phyloP scores from a whole-genome alignment of 805 yeast genomes.

The Candida nemodendra region DNA sequence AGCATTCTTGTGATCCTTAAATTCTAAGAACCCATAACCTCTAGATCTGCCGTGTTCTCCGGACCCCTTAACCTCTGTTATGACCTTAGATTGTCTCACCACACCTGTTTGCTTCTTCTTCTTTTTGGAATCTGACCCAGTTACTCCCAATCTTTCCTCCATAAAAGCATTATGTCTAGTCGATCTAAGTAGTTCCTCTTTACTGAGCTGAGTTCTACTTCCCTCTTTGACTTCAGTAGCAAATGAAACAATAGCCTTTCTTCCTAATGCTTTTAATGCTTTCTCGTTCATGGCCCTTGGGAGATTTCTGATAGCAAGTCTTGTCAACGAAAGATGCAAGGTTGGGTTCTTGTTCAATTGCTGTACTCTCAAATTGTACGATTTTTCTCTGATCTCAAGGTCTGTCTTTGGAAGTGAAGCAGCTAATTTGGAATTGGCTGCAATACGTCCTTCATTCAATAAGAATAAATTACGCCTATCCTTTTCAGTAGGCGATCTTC shows the following conservation, averaged over 20 bases:
- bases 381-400: slow-evolving; percentile 82
- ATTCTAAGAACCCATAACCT: slow-evolving; percentile 96
- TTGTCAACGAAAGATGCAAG: slow-evolving; percentile 87
- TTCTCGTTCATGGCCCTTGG: slow-evolving; percentile 91
- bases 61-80: slow-evolving; percentile 87
- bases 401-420: slow-evolving; percentile 65
- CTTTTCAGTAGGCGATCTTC: slow-evolving; percentile 74
- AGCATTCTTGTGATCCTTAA: slow-evolving; percentile 87
- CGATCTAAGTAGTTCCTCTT: slow-evolving; percentile 85
- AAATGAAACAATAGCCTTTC: slow-evolving; percentile 92
- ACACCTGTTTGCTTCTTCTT: slow-evolving; percentile 81
- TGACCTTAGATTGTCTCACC: slow-evolving; percentile 89
- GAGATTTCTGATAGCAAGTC: slow-evolving; percentile 90
- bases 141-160: slow-evolving; percentile 36
- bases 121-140: slow-evolving; percentile 45
- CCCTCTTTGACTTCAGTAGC: slow-evolving; percentile 82
- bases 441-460: slow-evolving; percentile 91
- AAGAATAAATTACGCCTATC: slow-evolving; percentile 85
- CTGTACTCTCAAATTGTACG: slow-evolving; percentile 80
- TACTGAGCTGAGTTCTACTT: slow-evolving; percentile 77
- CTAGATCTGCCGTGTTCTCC: slow-evolving; percentile 88
- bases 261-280: slow-evolving; percentile 85
- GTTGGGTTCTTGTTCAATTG: slow-evolving; percentile 90
- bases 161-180: slow-evolving; percentile 53
- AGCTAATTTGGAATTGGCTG: slow-evolving; percentile 77